Evolutionary conservation across 164 flowering plant species (phyloP), one percentile per base, ranked within the genome.

Genomic region (Sedum album): DNA sequence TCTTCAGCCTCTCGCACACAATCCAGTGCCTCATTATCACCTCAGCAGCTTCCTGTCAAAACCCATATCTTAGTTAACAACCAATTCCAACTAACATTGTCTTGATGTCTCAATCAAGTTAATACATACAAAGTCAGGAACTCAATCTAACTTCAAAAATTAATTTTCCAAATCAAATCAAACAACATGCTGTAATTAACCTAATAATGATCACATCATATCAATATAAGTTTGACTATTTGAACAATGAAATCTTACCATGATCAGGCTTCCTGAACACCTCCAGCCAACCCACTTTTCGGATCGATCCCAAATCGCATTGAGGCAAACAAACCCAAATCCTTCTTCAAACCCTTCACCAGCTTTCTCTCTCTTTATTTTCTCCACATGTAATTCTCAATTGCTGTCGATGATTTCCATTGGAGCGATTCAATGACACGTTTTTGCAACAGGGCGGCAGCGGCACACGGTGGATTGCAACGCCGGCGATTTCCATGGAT

Each of bases 1-100:
- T 80, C 83, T 70, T 83, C 82, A 77, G 82, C 84, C 71, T 79
- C 81, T 71, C 68, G 80, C 49, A 87, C 35, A 71, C 76, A 74
- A 66, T 81, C 48, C 26, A 89, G 66, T 79, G 87, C 21, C 65
- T 76, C 49, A 82, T 20, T 35, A 84, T 65, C 51, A 69, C 72
- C 65, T 79, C 76, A 15, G 82, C 69, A 9, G 81, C 83, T 72
- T 79, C 85, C 88, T 84, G 78, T 60, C 30, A 55, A 25, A 11
- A 55, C 28, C 49, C 5, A 44, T 2, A 4, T 61, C 46, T 35
- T 5, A 18, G 1, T 5, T 13, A 35, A 35, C n/a, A 18, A 64
- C 35, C 11, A 23, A n/a, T n/a, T 10, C 26, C 0, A 31, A 15
- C 35, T 14, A 64, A 28, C n/a, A n/a, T n/a, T n/a, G 17, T 64